Evolutionary conservation across 2,329 filamentous ascomycete species (phyloP), one percentile per base, ranked within the genome.

Genomic region (Daldinia sp.): DNA sequence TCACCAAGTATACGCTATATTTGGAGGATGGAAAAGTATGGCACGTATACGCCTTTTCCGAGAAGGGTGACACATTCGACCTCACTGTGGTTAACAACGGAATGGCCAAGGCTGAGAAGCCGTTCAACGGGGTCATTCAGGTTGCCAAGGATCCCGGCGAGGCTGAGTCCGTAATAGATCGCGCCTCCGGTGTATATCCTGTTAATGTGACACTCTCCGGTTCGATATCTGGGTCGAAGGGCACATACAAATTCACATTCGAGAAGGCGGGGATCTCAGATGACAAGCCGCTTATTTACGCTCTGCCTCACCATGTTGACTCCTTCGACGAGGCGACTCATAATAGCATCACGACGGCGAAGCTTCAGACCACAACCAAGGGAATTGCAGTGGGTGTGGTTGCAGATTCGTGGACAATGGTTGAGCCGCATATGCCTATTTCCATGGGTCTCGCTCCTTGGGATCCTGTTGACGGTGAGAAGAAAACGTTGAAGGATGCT

Each of bases 351-450:
- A 82, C 83, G 6, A 87, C 82, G 4, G 78, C 96, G 1, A 84
- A 87, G 69, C 82, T 98, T 59, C 88, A 90, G 63, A 95, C 93
- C 0, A 92, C 93, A 0, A 97, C 93, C 20, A 98, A 98, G 81
- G 96, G 96, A 10, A 81, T 88, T 13, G 92, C 92, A 6, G 92
- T 87, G 0, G 92, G 90, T 0, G 87, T 98, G 0, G 80, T 90
- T 60, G 92, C 88, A 10, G 88, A 92, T 74, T 84, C 82, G 1
- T 97, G 94, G 92, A 93, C 89, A 0, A 89, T 98, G 86, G 78
- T 89, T 6, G 95, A 98, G 78, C 79, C 83, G 0, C 80, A 87
- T n/a, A 84, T 98, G 68, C 93, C 95, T 0, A 82, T 87, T 0
- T 83, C 85, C 55, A 92, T 98, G 84, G 88, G 86, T 0, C 97